Percentiles rank a stretch among this genome's conserved stretches.
Evolutionary conservation across 2,329 filamentous ascomycete genomes (phyloP).

Genomic region (Westerdykella sp.): DNA sequence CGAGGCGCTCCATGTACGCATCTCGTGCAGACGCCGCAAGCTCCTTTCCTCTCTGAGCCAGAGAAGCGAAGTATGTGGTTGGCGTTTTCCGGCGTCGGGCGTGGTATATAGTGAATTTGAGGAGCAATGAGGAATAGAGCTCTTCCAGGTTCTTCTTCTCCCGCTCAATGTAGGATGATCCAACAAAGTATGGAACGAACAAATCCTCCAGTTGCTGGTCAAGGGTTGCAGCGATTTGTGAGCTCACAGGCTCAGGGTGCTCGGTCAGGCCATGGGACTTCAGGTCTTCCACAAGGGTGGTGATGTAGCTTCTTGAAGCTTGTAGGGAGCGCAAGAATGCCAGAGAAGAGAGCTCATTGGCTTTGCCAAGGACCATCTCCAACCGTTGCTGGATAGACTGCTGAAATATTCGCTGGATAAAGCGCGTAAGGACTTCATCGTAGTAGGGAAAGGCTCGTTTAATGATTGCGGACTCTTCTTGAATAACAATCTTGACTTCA

Average conservation of each 20-base stretch:
- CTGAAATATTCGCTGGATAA: constrained; percentile 92
- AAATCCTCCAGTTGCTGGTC: constrained; percentile 63
- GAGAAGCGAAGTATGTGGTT: constrained; percentile 84
- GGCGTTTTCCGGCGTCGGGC: constrained; percentile 79
- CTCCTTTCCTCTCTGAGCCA: constrained; percentile 85
- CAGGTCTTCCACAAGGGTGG: constrained; percentile 79
- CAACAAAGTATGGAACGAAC: constrained; percentile 60
- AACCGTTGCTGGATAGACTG: constrained; percentile 95
- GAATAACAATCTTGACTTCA: constrained; percentile 90
- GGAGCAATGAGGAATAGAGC: constrained; percentile 81
- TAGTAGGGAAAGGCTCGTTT: constrained; percentile 94
- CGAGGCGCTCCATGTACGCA: constrained; percentile 80
- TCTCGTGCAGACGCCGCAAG: constrained; percentile 82
- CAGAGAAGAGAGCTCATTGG: constrained; percentile 81
- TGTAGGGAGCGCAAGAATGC: constrained; percentile 89
- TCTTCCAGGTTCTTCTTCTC: constrained; percentile 67
- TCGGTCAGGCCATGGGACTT: constrained; percentile 94
- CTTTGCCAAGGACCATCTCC: constrained; percentile 93
- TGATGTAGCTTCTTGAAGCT: constrained; percentile 83
- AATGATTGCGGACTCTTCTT: constrained; percentile 95
- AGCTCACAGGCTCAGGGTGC: constrained; percentile 83
- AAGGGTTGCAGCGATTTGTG: constrained; percentile 67
- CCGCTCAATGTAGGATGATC: constrained; percentile 59
- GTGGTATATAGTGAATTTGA: constrained; percentile 97
- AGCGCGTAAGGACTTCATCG: constrained; percentile 86